Evolutionary conservation across 2,329 filamentous ascomycete genomes (phyloP).

Genomic region (Phaeosphaeriaceae sp.): DNA sequence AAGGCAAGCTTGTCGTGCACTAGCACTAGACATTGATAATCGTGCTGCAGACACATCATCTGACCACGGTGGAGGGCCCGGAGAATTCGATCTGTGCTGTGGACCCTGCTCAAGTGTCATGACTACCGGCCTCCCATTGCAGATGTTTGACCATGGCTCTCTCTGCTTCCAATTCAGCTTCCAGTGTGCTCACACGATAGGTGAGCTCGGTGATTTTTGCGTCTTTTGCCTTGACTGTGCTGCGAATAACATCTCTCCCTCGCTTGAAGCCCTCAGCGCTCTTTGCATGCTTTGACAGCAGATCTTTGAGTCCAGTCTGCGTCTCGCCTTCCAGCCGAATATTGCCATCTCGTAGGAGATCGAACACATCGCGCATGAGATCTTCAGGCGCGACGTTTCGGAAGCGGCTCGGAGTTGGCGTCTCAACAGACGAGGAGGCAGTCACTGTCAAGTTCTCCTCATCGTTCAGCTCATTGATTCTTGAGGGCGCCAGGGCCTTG

Average conservation of each 20-base stretch:
- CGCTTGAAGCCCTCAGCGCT: conserved; percentile 67
- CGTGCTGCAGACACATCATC: background rate
- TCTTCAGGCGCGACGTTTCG: conserved; percentile 25
- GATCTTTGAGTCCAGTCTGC: conserved; percentile 21
- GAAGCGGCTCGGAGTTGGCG: conserved; percentile 44
- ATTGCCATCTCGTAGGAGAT: conserved; percentile 55
- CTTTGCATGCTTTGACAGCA: conserved; percentile 59
- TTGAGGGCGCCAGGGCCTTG: conserved; percentile 25
- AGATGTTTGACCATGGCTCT: conserved; percentile 48
- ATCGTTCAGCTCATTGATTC: conserved; percentile 6
- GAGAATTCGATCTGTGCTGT: background rate
- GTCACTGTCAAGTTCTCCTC: conserved; percentile 17
- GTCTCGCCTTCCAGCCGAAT: conserved; percentile 42
- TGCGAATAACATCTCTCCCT: conserved; percentile 71
- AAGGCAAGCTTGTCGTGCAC: background rate
- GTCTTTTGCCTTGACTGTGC: conserved; percentile 69
- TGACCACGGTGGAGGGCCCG: background rate
- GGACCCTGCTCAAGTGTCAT: background rate
- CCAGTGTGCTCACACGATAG: conserved; percentile 66
- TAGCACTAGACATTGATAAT: background rate
- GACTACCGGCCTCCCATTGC: conserved; percentile 25
- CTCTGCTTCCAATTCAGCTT: conserved; percentile 63
- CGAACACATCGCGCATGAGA: conserved; percentile 54
- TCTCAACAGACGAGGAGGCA: conserved; percentile 33
- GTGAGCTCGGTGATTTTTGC: conserved; percentile 69